Evolutionary conservation across 1,284 basidiomycete species (phyloP), one percentile per base, ranked within the genome.

Genomic region (Sphagnurus paluster): DNA sequence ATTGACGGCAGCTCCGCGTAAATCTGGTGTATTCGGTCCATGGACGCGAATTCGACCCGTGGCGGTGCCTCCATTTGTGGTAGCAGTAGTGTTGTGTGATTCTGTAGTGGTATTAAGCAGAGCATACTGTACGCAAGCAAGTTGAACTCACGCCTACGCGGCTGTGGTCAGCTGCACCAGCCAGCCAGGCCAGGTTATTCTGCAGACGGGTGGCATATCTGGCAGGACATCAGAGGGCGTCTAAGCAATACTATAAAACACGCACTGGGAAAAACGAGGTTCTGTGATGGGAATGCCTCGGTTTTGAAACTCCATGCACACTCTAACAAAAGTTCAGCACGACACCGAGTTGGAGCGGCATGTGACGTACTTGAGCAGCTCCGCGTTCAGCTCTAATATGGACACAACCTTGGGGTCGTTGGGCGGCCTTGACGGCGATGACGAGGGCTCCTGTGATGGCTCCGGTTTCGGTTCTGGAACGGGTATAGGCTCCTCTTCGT

Each of bases 181-280:
- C 82, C 49, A 87, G 66, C 81, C 82, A 89, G 1, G 74, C 68
- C 8, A 89, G 68, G 61, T 88, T 88, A 21, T 77, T 72, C 56
- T 87, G 79, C 32, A 87, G 63, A 48, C 84, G 76, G 14, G 46
- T 45, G 4, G 74, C 62, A 62, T 78, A 86, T 59, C 84, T 87
- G 54, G 7, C 20, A n/a, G 32, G 20, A 38, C 6, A 30, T 8
- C 7, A 37, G 30, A 26, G 24, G 32, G 30, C 42, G 7, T 17
- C 13, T 19, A 29, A 24, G n/a, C 20, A 41, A 21, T n/a, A 19
- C 7, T 25, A 35, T 33, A 38, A 43, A 33, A 33, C 14, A 33
- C 83, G 56, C 53, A 88, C 86, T 80, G 75, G 51, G 73, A 68
- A 56, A 75, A 82, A 36, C 74, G 71, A 2, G 71, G 59, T 50